Base-by-base conservation (phyloP, 2,329 filamentous ascomycete genomes). In the Verticillium klebahnii region DNA sequence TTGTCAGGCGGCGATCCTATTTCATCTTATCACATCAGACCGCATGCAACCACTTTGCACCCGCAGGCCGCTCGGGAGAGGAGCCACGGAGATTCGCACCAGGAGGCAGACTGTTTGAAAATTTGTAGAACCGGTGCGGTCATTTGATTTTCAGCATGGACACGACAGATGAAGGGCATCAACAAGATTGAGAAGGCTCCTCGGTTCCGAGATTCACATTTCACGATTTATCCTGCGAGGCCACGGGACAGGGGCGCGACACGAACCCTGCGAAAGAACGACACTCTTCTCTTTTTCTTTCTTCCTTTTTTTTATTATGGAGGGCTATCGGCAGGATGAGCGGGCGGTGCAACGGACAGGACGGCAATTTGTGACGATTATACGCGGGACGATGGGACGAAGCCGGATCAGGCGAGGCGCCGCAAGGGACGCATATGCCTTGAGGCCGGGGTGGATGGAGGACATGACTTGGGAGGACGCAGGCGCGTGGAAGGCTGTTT, bases 341-440 rank as follows among this genome's bases (percentile, higher is more conserved):
- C 45, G 45, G 45, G 19, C 19, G 45, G 45, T 52, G 45, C 45
- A 52, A 52, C 19, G 45, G 45, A 52, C 14, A 36, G 56, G 36
- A 17, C 32, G 25, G 25, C 36, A 40, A 40, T 39, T 58, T 50
- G 57, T 58, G n/a, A 58, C 57, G 57, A 58, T 40, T 58, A 50
- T 40, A 58, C 39, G 57, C 40, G 39, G 56, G 57, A 58, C 31
- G 57, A 58, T 31, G 57, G 57, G 25, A 52, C 11, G 45, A 52
- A 52, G 45, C 45, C n/a, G 45, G 45, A 19, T 23, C 45, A 14
- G 45, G 45, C 45, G n/a, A 17, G 37, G 17, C 37, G 37, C 17
- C 14, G 15, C 3, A 40, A 40, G 14, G 6, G 34, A 14, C 34
- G 34, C 14, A 12, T 15, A 15, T 17, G 37, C 14, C 37, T 7